These are phyloP conservation scores for Rhodosporidiobolus sp. DNA, from an alignment of 768 basidiomycete species.

Conservation along the genomic window DNA sequence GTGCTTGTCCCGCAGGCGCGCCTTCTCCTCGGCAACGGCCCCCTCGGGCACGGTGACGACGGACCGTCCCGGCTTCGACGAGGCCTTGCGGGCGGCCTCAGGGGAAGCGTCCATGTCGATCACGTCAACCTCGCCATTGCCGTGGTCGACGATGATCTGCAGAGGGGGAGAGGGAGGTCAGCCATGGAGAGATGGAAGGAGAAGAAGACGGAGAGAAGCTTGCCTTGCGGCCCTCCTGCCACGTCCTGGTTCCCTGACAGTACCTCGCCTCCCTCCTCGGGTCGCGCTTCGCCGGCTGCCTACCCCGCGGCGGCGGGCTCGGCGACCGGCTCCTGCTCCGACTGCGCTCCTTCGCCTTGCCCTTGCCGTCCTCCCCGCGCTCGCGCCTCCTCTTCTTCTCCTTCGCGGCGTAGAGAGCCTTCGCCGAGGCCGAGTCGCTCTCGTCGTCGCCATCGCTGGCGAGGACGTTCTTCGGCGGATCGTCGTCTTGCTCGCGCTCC, in stretches of 20 bases:
- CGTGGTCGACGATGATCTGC: constrained; percentile 40
- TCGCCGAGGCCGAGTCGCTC: constrained; percentile 9
- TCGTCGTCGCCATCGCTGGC: constrained; percentile 21
- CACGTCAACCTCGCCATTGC: constrained; percentile 36
- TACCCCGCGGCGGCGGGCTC: neutral
- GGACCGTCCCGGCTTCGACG: neutral
- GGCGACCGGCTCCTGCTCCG: neutral
- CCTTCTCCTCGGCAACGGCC: constrained; percentile 25
- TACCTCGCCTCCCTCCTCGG: constrained; percentile 32
- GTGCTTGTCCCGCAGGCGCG: constrained; percentile 7
- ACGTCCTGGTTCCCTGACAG: constrained; percentile 26
- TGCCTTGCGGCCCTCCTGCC: constrained; percentile 39
- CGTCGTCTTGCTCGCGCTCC: constrained; percentile 26
- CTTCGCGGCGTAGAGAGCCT: constrained; percentile 1
- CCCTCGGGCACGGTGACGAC: constrained; percentile 10
- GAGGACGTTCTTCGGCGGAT: constrained; percentile 34
- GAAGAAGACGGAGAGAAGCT: neutral
- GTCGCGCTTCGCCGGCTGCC: constrained; percentile 3
- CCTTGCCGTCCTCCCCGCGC: neutral
- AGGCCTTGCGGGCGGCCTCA: constrained; percentile 13
- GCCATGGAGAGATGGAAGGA: neutral
- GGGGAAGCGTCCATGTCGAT: constrained; percentile 28
- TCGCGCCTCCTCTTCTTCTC: neutral
- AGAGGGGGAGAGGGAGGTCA: neutral
- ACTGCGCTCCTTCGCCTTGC: neutral